These are phyloP conservation scores for Urochloa ruziziensis DNA, from an alignment of 176 grass and related monocot genomes.

Conservation along the genomic window DNA sequence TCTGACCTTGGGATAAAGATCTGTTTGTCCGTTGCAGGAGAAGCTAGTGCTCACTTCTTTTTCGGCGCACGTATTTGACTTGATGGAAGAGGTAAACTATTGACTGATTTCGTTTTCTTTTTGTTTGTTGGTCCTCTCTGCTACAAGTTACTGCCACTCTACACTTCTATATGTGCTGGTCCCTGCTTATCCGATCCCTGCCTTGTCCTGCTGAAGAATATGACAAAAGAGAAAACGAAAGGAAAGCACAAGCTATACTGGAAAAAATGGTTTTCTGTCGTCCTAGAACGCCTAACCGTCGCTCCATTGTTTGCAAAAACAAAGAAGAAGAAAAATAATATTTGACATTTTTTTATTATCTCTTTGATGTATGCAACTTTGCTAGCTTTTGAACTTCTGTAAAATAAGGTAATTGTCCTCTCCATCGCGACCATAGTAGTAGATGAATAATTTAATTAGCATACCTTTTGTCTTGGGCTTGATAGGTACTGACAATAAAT, in stretches of 20 bases:
- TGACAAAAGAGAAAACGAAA: neutral
- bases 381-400: neutral
- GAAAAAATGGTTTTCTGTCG: neutral
- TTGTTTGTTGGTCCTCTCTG: neutral
- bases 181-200: neutral
- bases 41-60: neutral
- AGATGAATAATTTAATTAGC: neutral
- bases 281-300: neutral
- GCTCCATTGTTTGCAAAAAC: neutral
- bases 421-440: neutral
- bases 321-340: neutral
- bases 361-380: neutral
- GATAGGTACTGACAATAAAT: neutral
- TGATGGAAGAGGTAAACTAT: neutral
- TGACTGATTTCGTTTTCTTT: neutral
- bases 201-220: neutral
- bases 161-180: neutral
- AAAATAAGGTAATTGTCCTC: neutral
- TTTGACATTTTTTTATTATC: neutral
- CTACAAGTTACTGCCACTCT: neutral
- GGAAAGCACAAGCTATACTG: neutral
- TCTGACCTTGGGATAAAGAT: slow-evolving; percentile 10
- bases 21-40: slow-evolving; percentile 14
- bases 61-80: slow-evolving; percentile 1
- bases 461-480: neutral